Evolutionary conservation across 495 filamentous ascomycete genomes (phyloP), one percentile per base, ranked within the genome.

Genomic region (Penicillium parvum): DNA sequence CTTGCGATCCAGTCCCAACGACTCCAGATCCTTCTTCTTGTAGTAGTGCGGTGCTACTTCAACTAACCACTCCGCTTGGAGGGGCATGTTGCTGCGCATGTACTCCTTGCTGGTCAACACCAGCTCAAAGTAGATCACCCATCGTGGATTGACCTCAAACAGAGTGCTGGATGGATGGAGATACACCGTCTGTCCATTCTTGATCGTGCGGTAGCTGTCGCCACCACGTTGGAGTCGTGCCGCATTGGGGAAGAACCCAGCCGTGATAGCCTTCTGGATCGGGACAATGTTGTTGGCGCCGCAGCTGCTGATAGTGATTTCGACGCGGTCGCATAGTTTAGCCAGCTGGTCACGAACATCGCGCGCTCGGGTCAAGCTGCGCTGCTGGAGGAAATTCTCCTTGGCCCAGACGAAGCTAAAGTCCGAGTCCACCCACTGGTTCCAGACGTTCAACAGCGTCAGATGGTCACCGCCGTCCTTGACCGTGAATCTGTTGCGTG

Each of bases 31-130:
- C 66, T 87, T 86, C 73, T 85, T 88, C 71, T 95, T 96, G 58
- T 96, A 85, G 57, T 86, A 96, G 70, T 98, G 92, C 43, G 90
- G 94, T 32, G 94, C 92, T 30, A 89, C 87, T 65, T 98, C 92
- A 4, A 82, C 77, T 49, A 98, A 56, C 90, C 88, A 96, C 60
- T 86, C 82, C 0, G 86, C 70, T 51, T 91, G 79, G 14, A 96
- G 71, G 1, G 90, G 91, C 73, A 96, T 84, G 22, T 83, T 82
- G 50, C 81, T 89, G 22, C 92, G 68, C 80, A 96, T 94, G 57
- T 90, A 98, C 72, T 96, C 91, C 71, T 90, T 90, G 41, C 82
- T 90, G 49, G 92, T 97, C 15, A 95, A 69, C 23, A 96, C 91
- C 47, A 96, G 59, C 66, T 98, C 94, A 52, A 87, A 90, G 61